These are phyloP conservation scores for Ogataea minuta DNA, from an alignment of 805 yeast genomes.

Conservation along the genomic window DNA sequence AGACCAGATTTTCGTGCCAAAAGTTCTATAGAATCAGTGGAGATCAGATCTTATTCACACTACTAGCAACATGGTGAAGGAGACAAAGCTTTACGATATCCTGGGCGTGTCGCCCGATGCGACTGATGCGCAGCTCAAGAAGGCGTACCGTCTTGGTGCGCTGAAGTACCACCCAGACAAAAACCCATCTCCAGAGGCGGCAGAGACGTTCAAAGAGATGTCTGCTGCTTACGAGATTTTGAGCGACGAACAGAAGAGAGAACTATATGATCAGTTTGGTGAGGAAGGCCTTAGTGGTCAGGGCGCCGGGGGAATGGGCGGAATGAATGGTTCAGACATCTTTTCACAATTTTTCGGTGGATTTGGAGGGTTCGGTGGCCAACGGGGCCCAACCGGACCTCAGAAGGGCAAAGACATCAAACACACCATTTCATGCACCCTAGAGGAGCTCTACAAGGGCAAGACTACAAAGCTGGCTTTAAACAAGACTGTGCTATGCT, in stretches of 20 bases:
- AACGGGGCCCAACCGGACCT: conserved; percentile 77
- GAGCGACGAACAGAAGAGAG: conserved; percentile 85
- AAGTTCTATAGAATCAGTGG: not conserved
- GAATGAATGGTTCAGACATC: conserved; percentile 50
- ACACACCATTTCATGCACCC: conserved; percentile 78
- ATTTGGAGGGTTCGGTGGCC: conserved; percentile 62
- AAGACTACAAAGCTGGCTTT: conserved; percentile 91
- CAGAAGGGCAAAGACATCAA: conserved; percentile 86
- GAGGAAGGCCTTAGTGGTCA: conserved; percentile 86
- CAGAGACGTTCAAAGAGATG: conserved; percentile 91
- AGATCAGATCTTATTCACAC: not conserved
- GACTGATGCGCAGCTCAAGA: conserved; percentile 67
- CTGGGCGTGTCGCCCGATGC: conserved; percentile 73
- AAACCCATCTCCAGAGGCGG: conserved; percentile 83
- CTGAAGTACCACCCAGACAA: conserved; percentile 83
- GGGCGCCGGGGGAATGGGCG: conserved; percentile 63
- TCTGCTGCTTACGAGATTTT: conserved; percentile 87
- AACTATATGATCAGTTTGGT: conserved; percentile 85
- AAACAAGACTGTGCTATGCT: conserved; percentile 87
- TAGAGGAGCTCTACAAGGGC: conserved; percentile 94
- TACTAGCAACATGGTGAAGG: conserved; percentile 61
- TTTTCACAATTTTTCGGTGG: conserved; percentile 61
- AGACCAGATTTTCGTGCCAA: not conserved
- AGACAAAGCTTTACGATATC: conserved; percentile 71
- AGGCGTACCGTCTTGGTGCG: conserved; percentile 80